Base-by-base conservation (phyloP, 331 rosid species). In the Stylosanthes scabra region DNA sequence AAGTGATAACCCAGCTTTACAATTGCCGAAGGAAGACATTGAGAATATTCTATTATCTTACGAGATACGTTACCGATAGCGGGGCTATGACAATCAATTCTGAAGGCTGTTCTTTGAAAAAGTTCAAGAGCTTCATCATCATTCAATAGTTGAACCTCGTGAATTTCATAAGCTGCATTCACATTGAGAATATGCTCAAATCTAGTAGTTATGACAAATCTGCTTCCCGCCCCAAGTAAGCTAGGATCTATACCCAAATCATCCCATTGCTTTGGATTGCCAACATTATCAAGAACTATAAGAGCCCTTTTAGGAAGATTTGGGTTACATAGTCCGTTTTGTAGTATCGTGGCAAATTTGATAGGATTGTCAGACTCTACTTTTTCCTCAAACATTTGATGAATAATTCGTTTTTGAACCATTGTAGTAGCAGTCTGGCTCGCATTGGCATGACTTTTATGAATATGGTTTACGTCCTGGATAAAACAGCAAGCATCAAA, bases 281-380 rank as follows among this genome's bases (percentile, higher is more conserved):
- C 76, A 14, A 61, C 80, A 68, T 70, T 63, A 14, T 80, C 80
- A 29, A 74, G 67, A 73, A 67, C 72, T 61, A 74, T 15, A 5
- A 72, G 79, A 1, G 72, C 9, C 46, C 34, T 29, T 29, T 29
- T 29, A 29, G 34, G 34, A 29, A 29, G 34, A 29, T 79, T 79
- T 20, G 27, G 13, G 12, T 50, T 50, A 8, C 2, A 0, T 1
- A 79, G 50, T 39, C 59, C 66, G 5, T 15, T 42, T 1, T 3
- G 16, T 66, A 62, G 3, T 3, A 50, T 65, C 39, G 47, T 46
- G n/a, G 73, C 16, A 27, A 66, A 8, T 31, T 44, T 28, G 11
- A 8, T 10, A 39, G 57, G 15, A 25, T 15, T 2, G 2, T 8
- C n/a, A 1, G 10, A 4, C 2, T 72, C 74, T 2, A 52, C 20